Base-by-base conservation (phyloP, 805 yeast species). In the Candida suzukii region DNA sequence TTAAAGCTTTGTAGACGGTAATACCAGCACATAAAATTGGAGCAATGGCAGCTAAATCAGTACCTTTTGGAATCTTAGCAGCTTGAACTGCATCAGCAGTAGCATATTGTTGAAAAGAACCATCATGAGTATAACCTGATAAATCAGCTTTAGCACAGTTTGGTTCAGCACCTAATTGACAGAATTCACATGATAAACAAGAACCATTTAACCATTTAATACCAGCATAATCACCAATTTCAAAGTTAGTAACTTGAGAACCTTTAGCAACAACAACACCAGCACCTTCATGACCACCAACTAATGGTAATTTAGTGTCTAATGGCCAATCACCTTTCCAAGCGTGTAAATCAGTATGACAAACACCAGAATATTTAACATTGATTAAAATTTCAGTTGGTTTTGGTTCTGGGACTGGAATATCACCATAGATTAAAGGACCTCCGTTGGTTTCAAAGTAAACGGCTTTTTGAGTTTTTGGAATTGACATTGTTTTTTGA, bases 251-350 rank as follows among this genome's bases (percentile, higher is more conserved):
- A 43, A 86, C 95, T 54, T 74, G 71, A 37, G 70, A 67, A 50
- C 95, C 95, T 57, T 74, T 71, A 47, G 82, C 90, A 44, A 84
- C 93, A 50, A 85, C 93, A 39, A 75, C 74, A 60, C 95, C 95
- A 24, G 91, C 90, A 67, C 93, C 95, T 67, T 85, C 95, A 66
- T 85, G 95, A 53, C 95, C 95, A 49, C 93, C 93, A 38, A 84
- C 88, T 52, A 83, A 68, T 20, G 93, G 91, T 45, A 81, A 70
- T 60, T 80, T 81, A 49, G 82, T 76, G 49, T 68, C 76, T 62
- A 83, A 70, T 40, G 95, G 93, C 95, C 95, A 87, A 68, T 88
- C 95, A 57, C 95, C 95, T 61, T 83, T 78, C 90, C 93, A 85
- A 41, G 95, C 95, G 71, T 88, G 96, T 62, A 88, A 74, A 60